Evolutionary conservation across 1,284 basidiomycete species (phyloP), one percentile per base, ranked within the genome.

Genomic region (Trametes hirsuta): DNA sequence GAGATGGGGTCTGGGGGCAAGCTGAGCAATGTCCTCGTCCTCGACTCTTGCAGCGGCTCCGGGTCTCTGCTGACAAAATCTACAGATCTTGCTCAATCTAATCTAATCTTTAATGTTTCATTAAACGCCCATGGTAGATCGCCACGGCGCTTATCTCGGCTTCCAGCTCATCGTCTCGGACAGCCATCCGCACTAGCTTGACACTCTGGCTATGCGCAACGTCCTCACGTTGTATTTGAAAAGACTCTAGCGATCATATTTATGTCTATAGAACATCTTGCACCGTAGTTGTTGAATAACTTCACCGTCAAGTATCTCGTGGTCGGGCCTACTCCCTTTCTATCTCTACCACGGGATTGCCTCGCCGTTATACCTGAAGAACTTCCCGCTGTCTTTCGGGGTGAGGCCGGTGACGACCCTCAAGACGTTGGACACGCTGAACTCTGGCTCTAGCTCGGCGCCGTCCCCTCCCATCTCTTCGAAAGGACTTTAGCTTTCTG

Each of bases 401-500:
- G 53, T 70, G 6, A 65, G 62, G 10, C 41, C 55, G 4, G 55
- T 63, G 44, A 73, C 53, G 24, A 72, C 44, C 59, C 69, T 70
- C 24, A 74, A 47, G 6, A 72, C 47, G 4, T 55, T 61, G 1
- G 61, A 41, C 9, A 74, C 70, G 46, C 70, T 71, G 36, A 72
- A 67, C 2, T 63, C 12, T 10, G 72, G 64, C 42, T 73, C 68
- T 4, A 77, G 65, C 9, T 59, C 34, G 1, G 74, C 75, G 22
- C 59, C 58, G 8, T 55, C 37, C 1, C 74, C 74, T 25, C 74
- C 74, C 74, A 77, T 69, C 37, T 71, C 74, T 72, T 30, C 30
- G 30, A 1, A 30, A 30, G 30, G 30, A 30, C 8, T 30, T 30
- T 8, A 30, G 30, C 30, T 30, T 8, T 30, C 30, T 30, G 30